Evolutionary conservation across 768 basidiomycete genomes (phyloP).

Genomic region (Hericium coralloides): DNA sequence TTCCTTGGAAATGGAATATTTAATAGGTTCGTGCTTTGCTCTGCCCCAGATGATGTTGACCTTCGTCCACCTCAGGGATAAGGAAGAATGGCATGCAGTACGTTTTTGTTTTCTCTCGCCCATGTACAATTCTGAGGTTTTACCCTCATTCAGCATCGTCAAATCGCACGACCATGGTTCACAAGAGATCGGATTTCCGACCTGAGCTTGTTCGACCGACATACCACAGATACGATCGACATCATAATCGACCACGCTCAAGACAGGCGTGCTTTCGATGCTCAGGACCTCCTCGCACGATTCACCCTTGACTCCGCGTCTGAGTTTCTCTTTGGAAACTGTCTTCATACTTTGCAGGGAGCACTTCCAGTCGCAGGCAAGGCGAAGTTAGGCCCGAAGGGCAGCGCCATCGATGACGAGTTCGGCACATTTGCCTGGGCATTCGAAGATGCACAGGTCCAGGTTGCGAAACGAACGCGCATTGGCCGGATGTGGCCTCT

Average conservation of each 20-base stretch:
- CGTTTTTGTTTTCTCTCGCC: slow-evolving; percentile 8
- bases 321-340: slow-evolving; percentile 39
- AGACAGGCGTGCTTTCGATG: slow-evolving; percentile 30
- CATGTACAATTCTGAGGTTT: not conserved
- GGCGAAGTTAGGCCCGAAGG: slow-evolving; percentile 43
- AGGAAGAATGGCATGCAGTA: slow-evolving; percentile 58
- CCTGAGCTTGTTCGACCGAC: slow-evolving; percentile 24
- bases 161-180: slow-evolving; percentile 27
- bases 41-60: too few relatives aligned
- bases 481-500: not conserved
- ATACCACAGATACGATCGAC: slow-evolving; percentile 17
- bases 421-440: slow-evolving; percentile 49
- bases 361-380: slow-evolving; percentile 33
- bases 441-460: slow-evolving; percentile 23
- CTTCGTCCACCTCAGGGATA: not conserved
- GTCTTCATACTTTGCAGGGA: slow-evolving; percentile 27
- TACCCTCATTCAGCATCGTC: slow-evolving; percentile 19
- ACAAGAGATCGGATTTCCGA: slow-evolving; percentile 21
- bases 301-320: slow-evolving; percentile 45
- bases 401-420: slow-evolving; percentile 46
- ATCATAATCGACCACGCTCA: slow-evolving; percentile 5
- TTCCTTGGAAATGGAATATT: slow-evolving; percentile 72
- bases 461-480: not conserved
- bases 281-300: slow-evolving; percentile 33
- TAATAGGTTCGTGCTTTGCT: slow-evolving; percentile 48